phyloP scores from a whole-genome alignment of 2,329 filamentous ascomycete genomes.

The Tympanopsis confertula region DNA sequence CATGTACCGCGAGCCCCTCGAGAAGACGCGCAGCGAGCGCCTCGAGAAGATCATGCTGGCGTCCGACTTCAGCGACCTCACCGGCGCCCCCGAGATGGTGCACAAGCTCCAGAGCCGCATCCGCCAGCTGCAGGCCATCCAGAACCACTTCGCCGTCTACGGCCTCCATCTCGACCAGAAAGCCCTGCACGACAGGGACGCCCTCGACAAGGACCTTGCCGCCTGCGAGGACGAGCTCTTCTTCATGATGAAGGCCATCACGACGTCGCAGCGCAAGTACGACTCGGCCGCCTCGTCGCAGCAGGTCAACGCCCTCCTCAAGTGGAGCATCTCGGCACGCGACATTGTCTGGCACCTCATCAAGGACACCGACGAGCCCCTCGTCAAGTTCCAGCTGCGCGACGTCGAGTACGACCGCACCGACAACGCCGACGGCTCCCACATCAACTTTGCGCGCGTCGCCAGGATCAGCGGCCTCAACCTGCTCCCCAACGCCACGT shows the following conservation, averaged over 20 bases:
- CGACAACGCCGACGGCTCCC: conserved; percentile 93
- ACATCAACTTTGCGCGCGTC: conserved; percentile 83
- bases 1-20: conserved; percentile 88
- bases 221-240: conserved; percentile 93
- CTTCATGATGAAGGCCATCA: conserved; percentile 99
- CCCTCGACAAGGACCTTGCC: conserved; percentile 80
- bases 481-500: conserved; percentile 77
- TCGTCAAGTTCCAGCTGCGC: conserved; percentile 86
- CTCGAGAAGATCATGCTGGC: conserved; percentile 98
- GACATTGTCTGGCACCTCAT: conserved; percentile 98
- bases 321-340: conserved; percentile 86
- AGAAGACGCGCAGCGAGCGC: conserved; percentile 92
- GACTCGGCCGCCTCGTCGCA: conserved; percentile 48
- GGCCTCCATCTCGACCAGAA: conserved; percentile 74
- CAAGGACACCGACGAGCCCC: conserved; percentile 70
- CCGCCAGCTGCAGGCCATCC: conserved; percentile 88
- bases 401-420: conserved; percentile 89
- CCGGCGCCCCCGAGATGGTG: conserved; percentile 87
- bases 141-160: conserved; percentile 88
- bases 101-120: conserved; percentile 84
- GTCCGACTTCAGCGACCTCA: conserved; percentile 93
- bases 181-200: conserved; percentile 74
- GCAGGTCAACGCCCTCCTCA: conserved; percentile 67
- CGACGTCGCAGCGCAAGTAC: conserved; percentile 79
- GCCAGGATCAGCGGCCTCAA: conserved; percentile 83